phyloP scores from a whole-genome alignment of 805 yeast species.

The Priceomyces haplophilus region DNA sequence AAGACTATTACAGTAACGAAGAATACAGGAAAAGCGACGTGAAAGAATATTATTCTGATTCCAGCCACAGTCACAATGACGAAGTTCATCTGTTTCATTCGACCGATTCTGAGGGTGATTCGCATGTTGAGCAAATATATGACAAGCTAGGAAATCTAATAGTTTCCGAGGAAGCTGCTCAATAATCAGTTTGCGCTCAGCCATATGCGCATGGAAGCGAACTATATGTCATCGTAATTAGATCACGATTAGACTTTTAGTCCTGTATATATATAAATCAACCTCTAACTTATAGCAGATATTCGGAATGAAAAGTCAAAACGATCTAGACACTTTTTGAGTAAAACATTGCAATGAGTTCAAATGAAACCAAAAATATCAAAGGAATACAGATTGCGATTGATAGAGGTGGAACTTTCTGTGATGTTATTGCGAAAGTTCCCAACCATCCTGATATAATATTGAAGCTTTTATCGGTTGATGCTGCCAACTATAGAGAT shows the following conservation, averaged over 20 bases:
- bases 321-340: too few relatives aligned
- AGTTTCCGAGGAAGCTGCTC: not conserved
- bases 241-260: too few relatives aligned
- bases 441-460: conserved; percentile 53
- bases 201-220: too few relatives aligned
- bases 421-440: conserved; percentile 40
- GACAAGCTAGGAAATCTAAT: conserved; percentile 4
- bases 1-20: conserved; percentile 5
- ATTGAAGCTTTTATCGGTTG: conserved; percentile 75
- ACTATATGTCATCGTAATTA: too few relatives aligned
- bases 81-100: too few relatives aligned
- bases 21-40: not conserved
- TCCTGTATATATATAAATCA: too few relatives aligned
- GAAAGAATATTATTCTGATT: too few relatives aligned
- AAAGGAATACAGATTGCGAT: conserved; percentile 18
- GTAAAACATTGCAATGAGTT: conserved; percentile 1
- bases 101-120: too few relatives aligned
- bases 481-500: conserved; percentile 81
- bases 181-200: too few relatives aligned
- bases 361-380: not conserved
- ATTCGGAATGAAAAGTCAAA: not conserved
- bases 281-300: not conserved
- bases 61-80: too few relatives aligned
- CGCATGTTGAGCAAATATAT: conserved; percentile 10
- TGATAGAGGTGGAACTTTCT: conserved; percentile 27